Evolutionary conservation across 208 protist species (phyloP), one percentile per base, ranked within the genome.

Genomic region (Balamuthia mandrillaris): DNA sequence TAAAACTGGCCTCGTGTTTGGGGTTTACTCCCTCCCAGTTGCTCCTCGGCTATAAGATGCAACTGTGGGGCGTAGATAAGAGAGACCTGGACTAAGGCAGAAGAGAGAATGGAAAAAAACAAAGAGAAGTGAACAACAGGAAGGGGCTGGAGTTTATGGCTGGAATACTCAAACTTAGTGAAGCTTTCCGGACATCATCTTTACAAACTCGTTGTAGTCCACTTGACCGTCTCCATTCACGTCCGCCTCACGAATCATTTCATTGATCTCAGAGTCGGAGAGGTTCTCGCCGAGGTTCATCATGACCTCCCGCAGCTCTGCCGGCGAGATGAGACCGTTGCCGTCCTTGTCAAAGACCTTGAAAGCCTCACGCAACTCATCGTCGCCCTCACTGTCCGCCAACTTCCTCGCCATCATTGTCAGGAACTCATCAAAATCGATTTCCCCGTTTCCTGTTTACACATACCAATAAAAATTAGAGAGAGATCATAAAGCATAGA

Each of bases 351-450:
- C 90, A 61, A 94, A 92, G 16, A 93, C 84, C n/a, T 75, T 58
- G 90, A 95, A 95, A 41, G 93, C 93, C 75, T 93, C 91, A 12
- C 68, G 45, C 60, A 95, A 89, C 66, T 94, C 93, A 51, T 78
- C 70, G 21, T 95, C 91, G 24, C 87, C 87, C 63, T 95, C 90
- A 0, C 44, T 81, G 63, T 90, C 85, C 35, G 86, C 86, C 88
- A 92, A 89, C 77, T 88, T 87, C 49, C 86, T 81, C 5, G 88
- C 88, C 87, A 92, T 90, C 90, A 92, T 92, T 14, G 58, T 74
- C 1, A 90, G 83, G 85, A 92, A 92, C 84, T 99, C 97, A 6
- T 95, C 95, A 85, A 99, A 99, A 86, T 98, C 97, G 77, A 99
- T 98, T 31, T 96, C 95, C 39, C 97, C 98, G 90, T 98, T 98